Evolutionary conservation across 257 asterid species (phyloP), one percentile per base, ranked within the genome.

Genomic region (Solanum etuberosum): DNA sequence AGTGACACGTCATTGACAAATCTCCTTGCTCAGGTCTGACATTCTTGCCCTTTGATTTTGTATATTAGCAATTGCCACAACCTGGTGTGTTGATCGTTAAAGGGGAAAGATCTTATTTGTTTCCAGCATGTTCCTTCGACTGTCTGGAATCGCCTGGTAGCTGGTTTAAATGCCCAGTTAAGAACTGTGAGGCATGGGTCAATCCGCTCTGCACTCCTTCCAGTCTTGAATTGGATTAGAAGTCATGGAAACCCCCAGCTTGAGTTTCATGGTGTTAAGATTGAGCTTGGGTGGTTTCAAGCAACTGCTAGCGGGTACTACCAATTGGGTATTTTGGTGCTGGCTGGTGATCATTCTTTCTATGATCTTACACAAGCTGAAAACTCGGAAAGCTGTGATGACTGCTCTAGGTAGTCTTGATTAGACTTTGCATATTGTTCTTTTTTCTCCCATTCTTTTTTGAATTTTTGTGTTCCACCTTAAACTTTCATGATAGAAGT

Each of bases 251-350:
- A 93, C 88, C 95, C 98, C 87, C 99, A 96, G 90, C 96, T 96
- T 81, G 98, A 95, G 90, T 96, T 96, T 93, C 99, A 96, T 38
- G 95, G 98, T 57, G 98, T 93, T 78, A 95, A 93, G 92, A 83
- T 96, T 77, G 97, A 96, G 92, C 95, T 95, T n/a, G 98, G 98
- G 27, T 96, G 99, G 99, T 94, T 95, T 94, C 99, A 95, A 86
- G 98, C 94, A 83, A 96, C 98, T 32, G 93, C 98, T 78, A 95
- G 95, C 87, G 99, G 98, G 84, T 96, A 95, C 86, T 96, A 96
- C 89, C 99, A 96, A 88, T 89, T 96, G 92, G 99, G 99, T 32
- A 90, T 93, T 86, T 88, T 95, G 93, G 98, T 96, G 87, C 92
- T 94, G 86, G 91, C 96, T 85, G 98, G 98, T 72, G 95, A 93